A percentile compares a stretch with the other conserved stretches of the same genome.
Conservation (phyloP, 768 basidiomycete genomes). For the Hirschioporus abietinus region DNA sequence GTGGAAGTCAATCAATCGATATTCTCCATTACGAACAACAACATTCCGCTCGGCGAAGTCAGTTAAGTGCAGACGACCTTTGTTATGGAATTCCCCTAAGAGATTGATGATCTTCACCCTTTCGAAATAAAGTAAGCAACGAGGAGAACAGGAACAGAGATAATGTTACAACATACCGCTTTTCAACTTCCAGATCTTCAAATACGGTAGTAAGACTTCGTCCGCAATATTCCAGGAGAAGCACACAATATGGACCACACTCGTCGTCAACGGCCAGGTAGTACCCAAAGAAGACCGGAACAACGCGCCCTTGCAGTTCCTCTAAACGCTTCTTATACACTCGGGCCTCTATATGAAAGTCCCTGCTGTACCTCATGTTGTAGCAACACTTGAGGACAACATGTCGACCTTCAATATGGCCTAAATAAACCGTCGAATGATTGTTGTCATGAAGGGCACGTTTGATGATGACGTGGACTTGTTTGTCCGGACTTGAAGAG, state of each 20-base stretch:
- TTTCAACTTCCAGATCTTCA: neutral
- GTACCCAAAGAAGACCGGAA: neutral
- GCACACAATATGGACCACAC: neutral
- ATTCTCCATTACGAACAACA: neutral
- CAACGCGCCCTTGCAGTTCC: neutral
- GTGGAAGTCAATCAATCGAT: neutral
- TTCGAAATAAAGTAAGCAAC: neutral
- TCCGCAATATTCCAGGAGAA: neutral
- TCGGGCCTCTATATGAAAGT: neutral
- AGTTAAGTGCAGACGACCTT: neutral
- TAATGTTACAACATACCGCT: neutral
- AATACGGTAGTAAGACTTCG: neutral
- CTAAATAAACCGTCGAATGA: neutral
- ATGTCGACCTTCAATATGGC: neutral
- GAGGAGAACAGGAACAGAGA: too few relatives aligned
- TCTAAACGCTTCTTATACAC: neutral
- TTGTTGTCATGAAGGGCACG: neutral
- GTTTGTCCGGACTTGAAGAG: neutral
- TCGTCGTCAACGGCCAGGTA: neutral
- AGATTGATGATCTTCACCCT: neutral
- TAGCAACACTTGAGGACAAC: neutral
- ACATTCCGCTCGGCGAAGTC: neutral
- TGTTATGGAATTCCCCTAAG: neutral
- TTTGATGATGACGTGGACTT: neutral
- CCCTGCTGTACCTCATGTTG: neutral